Percentiles rank a stretch among this genome's conserved stretches.
Conservation (phyloP, 2,329 filamentous ascomycete species). For the Didymella exigua region DNA sequence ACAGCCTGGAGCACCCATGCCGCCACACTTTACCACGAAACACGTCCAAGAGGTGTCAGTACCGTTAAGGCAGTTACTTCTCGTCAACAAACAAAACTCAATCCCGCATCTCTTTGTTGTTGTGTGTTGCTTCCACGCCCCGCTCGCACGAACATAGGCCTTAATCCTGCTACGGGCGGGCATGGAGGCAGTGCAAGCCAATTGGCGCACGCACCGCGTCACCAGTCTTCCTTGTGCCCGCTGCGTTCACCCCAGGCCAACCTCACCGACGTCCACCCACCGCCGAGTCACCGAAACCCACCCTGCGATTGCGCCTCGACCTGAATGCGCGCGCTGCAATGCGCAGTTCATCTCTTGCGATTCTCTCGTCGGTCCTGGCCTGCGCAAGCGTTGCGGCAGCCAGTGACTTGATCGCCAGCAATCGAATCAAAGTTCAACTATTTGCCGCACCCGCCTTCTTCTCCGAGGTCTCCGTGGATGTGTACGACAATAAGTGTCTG, state of each 20-base stretch:
- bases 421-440: conserved; percentile 43
- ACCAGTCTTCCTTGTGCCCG: conserved; percentile 4
- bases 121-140: not conserved
- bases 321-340: conserved; percentile 19
- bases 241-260: conserved; percentile 8
- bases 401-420: conserved; percentile 27
- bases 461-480: conserved; percentile 40
- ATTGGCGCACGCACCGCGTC: conserved; percentile 14
- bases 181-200: conserved; percentile 16
- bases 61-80: not conserved
- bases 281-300: not conserved
- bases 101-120: not conserved
- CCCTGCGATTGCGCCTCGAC: conserved; percentile 15
- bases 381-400: conserved; percentile 13
- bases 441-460: conserved; percentile 43
- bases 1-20: conserved; percentile 3
- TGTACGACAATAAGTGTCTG: conserved; percentile 36
- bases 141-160: conserved; percentile 10
- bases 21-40: conserved; percentile 1
- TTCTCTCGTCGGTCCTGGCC: conserved; percentile 2
- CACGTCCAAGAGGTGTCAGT: not conserved
- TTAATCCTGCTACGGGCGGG: conserved; percentile 9
- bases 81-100: not conserved
- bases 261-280: conserved; percentile 10
- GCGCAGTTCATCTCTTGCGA: conserved; percentile 10